Evolutionary conservation across 1,284 basidiomycete genomes (phyloP).

Genomic region (Apiotrichum akiyoshidainum): DNA sequence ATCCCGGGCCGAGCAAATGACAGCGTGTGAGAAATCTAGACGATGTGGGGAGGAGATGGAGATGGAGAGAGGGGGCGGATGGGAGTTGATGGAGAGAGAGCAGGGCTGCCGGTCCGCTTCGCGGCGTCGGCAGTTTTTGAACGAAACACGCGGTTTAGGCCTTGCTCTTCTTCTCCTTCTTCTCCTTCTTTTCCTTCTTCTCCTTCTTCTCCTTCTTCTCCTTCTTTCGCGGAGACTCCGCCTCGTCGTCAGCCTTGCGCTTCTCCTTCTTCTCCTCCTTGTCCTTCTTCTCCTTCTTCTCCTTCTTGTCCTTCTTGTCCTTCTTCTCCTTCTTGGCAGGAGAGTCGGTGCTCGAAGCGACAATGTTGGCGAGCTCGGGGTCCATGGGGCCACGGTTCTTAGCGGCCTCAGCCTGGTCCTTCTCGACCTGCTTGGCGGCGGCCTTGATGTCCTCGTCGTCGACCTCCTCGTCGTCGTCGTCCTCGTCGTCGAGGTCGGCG

Average conservation of each 20-base stretch:
- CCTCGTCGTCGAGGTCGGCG: conserved; percentile 61
- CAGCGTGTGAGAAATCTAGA: neutral
- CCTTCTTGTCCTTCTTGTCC: conserved; percentile 77
- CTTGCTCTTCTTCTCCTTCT: conserved; percentile 33
- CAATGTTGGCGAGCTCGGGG: conserved; percentile 46
- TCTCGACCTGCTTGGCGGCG: conserved; percentile 53
- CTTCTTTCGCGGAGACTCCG: conserved; percentile 33
- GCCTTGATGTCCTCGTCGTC: conserved; percentile 51
- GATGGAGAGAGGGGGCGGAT: conserved; percentile 1
- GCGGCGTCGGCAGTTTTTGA: neutral
- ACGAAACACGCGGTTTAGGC: neutral
- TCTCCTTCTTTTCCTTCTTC: conserved; percentile 16
- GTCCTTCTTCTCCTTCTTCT: conserved; percentile 58
- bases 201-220: conserved; percentile 39
- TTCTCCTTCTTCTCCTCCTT: conserved; percentile 2
- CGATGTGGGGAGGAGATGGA: conserved; percentile 1
- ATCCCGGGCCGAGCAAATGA: neutral
- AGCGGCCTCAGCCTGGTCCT: conserved; percentile 54
- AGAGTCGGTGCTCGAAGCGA: conserved; percentile 20
- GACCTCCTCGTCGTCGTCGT: conserved; percentile 63
- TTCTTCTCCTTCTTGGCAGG: conserved; percentile 47
- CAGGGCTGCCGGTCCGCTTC: neutral
- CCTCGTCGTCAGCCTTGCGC: conserved; percentile 22
- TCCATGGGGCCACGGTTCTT: conserved; percentile 30
- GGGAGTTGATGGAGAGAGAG: neutral